Base-by-base conservation (phyloP, 139 green algal genomes). In the Micractinium conductrix region DNA sequence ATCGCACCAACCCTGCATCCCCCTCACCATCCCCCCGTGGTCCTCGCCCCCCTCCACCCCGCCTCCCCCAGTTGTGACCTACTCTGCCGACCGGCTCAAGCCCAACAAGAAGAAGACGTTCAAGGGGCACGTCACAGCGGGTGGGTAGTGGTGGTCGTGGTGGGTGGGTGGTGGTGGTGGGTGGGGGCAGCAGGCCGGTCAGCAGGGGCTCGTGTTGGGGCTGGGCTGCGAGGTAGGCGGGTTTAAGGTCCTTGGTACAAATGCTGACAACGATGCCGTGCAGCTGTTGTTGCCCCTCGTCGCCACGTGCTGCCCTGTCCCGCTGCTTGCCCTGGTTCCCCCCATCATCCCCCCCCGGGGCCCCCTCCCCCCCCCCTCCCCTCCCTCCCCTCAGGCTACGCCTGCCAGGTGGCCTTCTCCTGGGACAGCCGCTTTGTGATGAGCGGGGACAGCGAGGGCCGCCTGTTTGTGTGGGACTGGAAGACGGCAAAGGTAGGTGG, bases 391-490 rank as follows among this genome's bases (percentile, higher is more conserved):
- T 62, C 80, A 50, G 87, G 87, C 40, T 91, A 91, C 69, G 87
- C 87, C 26, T 91, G 87, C 62, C 85, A 92, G 74, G 84, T 91
- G 5, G 85, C 86, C 72, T 96, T 96, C 79, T 97, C 93, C 24
- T 91, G 89, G 6, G 96, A 98, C 84, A 91, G 88, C 42, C 93
- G 91, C 63, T 97, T 94, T 79, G 86, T 99, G 5, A 91, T 97
- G 71, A 96, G 90, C 19, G 97, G 97, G 14, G 97, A 99, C 85
- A 94, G 92, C 12, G 95, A 98, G 70, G 97, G 97, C 28, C 95
- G 94, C 68, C 90, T 91, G 62, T 96, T 96, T 85, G 97, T 99
- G 80, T 99, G 97, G 97, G 97, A 99, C 91, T 99, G 97, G 96
- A 95, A 96, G 82, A 94, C 94, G 21, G 90, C 92, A 38, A 96